Evolutionary conservation across 768 basidiomycete species (phyloP).

Genomic region (Lanmaoa pseudosensibilis): DNA sequence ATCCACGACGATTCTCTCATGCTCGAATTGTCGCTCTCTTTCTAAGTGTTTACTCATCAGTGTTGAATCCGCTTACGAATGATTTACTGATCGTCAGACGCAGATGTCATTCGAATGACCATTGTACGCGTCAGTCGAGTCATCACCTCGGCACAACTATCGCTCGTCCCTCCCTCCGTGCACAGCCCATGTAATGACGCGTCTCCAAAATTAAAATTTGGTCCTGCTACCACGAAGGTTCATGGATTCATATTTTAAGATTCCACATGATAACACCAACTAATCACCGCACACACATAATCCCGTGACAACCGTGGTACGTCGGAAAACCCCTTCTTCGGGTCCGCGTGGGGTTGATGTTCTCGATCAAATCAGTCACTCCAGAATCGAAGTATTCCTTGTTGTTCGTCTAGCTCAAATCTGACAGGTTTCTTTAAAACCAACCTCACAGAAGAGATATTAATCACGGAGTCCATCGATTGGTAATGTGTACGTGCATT

Average conservation of each 20-base stretch:
- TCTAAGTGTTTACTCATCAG: not conserved
- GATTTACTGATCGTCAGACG: slow-evolving; percentile 7
- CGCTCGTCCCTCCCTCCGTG: not conserved
- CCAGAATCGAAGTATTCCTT: not conserved
- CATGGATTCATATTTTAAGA: not conserved
- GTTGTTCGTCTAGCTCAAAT: not conserved
- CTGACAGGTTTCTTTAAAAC: too few species aligned
- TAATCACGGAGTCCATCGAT: slow-evolving; percentile 1
- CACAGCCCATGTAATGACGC: not conserved
- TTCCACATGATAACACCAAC: not conserved
- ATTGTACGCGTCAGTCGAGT: slow-evolving; percentile 4
- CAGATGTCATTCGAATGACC: slow-evolving; percentile 1
- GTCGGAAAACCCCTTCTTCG: not conserved
- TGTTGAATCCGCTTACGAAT: slow-evolving; percentile 9
- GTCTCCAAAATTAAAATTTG: not conserved
- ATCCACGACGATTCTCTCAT: not conserved
- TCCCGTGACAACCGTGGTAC: slow-evolving; percentile 5
- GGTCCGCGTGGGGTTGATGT: slow-evolving; percentile 11
- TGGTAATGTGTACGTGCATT: not conserved
- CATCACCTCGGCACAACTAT: slow-evolving; percentile 7
- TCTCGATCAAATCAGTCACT: slow-evolving; percentile 3
- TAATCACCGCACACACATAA: slow-evolving; percentile 14
- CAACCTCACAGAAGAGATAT: not conserved
- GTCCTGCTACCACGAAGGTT: not conserved
- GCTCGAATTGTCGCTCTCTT: not conserved